Percentiles rank a stretch among this genome's conserved stretches.
These are phyloP conservation scores for Penicillium hesseltinei DNA, from an alignment of 2,329 filamentous ascomycete species.

Conservation along the genomic window DNA sequence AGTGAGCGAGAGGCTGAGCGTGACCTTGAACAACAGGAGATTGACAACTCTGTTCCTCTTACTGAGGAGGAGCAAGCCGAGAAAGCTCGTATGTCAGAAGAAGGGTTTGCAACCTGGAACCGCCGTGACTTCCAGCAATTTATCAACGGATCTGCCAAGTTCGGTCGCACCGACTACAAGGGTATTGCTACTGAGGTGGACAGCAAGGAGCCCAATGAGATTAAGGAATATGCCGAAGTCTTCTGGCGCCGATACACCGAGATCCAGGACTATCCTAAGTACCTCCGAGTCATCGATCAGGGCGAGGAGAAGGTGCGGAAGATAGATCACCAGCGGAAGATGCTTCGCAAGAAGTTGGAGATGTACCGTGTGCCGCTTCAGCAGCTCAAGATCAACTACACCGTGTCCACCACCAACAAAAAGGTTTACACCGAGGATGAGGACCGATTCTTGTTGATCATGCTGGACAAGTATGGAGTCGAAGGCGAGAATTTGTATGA, in stretches of 20 bases:
- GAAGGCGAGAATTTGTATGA: constrained; percentile 90
- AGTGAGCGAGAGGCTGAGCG: constrained; percentile 85
- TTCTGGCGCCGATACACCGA: constrained; percentile 97
- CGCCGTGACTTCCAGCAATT: constrained; percentile 98
- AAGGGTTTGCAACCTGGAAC: constrained; percentile 95
- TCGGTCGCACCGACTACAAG: constrained; percentile 81
- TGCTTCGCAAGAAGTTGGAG: constrained; percentile 91
- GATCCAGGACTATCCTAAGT: constrained; percentile 84
- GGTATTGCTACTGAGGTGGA: constrained; percentile 87
- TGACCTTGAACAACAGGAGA: constrained; percentile 82
- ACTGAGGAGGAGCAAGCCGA: constrained; percentile 86
- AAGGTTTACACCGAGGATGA: constrained; percentile 99
- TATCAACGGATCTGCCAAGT: constrained; percentile 90
- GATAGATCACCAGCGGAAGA: constrained; percentile 86
- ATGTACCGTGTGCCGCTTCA: constrained; percentile 97
- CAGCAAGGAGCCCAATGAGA: constrained; percentile 79
- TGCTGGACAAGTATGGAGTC: constrained; percentile 87
- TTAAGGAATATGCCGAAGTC: constrained; percentile 86
- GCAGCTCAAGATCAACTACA: constrained; percentile 98
- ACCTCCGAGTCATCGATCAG: constrained; percentile 83
- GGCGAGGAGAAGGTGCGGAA: constrained; percentile 88
- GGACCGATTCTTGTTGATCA: constrained; percentile 89
- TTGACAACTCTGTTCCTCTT: constrained; percentile 83
- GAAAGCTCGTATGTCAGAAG: constrained; percentile 75
- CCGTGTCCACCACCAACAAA: constrained; percentile 98